These are phyloP conservation scores for Candida pseudofarinosa DNA, from an alignment of 805 yeast species.

Conservation along the genomic window DNA sequence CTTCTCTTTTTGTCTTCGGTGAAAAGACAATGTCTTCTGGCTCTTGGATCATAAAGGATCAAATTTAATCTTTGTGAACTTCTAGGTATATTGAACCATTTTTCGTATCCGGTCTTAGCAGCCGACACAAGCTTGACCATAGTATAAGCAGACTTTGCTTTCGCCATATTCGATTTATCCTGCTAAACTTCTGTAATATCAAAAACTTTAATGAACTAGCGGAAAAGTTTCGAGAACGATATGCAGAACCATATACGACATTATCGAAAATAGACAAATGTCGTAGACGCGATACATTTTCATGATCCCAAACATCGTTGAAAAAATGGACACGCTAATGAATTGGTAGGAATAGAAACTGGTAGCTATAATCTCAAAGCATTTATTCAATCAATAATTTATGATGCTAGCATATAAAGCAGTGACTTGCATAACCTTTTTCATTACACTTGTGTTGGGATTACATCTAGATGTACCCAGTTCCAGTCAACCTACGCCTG, in stretches of 20 bases:
- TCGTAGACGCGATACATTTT: background rate
- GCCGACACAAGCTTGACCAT: conserved; percentile 83
- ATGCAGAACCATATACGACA: background rate
- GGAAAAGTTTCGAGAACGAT: too few relatives aligned
- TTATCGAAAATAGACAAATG: background rate
- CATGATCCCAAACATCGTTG: background rate
- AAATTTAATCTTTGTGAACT: conserved; percentile 75
- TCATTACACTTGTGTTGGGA: conserved; percentile 27
- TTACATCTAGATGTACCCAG: conserved; percentile 55
- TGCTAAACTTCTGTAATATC: background rate
- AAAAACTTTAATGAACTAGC: background rate
- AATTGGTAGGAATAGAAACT: background rate
- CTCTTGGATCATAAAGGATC: conserved; percentile 81
- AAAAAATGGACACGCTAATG: conserved; percentile 4
- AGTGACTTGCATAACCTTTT: conserved; percentile 12
- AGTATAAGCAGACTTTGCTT: conserved; percentile 73
- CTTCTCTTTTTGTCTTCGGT: conserved; percentile 86
- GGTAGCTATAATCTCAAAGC: background rate
- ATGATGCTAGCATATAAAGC: conserved; percentile 2
- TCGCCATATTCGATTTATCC: conserved; percentile 18
- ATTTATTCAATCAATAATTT: background rate
- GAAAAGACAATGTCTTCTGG: conserved; percentile 87
- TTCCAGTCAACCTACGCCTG: conserved; percentile 46
- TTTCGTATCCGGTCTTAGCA: conserved; percentile 84
- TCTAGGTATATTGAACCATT: conserved; percentile 79